Evolutionary conservation across 306 rosid genomes (phyloP).

Genomic region (Nissolia schottii): DNA sequence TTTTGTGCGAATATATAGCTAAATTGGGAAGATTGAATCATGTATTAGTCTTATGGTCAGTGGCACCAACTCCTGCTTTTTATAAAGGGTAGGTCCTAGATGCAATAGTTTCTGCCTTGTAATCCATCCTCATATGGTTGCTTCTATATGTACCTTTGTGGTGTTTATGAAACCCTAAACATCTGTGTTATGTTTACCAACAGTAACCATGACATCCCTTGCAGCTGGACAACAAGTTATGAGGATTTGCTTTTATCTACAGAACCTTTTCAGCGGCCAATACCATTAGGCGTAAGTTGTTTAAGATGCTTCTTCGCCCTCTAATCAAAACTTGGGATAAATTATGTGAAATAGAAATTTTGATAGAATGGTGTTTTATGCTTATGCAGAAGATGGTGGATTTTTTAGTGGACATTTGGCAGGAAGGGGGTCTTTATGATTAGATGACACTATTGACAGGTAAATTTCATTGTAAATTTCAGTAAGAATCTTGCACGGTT

Average conservation of each 20-base stretch:
- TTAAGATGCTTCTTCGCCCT: background rate
- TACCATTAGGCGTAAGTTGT: slow-evolving; percentile 37
- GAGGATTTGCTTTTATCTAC: slow-evolving; percentile 25
- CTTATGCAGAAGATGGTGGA: slow-evolving; percentile 71
- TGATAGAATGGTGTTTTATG: slow-evolving; percentile 24
- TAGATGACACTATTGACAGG: slow-evolving; percentile 40
- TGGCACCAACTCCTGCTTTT: background rate
- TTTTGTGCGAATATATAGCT: background rate
- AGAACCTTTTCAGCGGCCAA: slow-evolving; percentile 28
- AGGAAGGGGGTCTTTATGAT: slow-evolving; percentile 61
- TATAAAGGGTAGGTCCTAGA: background rate
- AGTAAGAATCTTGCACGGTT: slow-evolving; percentile 28
- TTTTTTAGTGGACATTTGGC: slow-evolving; percentile 64
- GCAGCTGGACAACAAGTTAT: slow-evolving; percentile 29
- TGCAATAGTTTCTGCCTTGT: slow-evolving; percentile 4
- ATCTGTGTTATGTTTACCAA: background rate
- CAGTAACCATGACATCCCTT: slow-evolving; percentile 12
- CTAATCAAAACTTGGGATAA: slow-evolving; percentile 13
- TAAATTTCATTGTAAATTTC: slow-evolving; percentile 14
- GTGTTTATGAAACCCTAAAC: background rate
- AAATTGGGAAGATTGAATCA: background rate
- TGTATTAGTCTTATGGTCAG: background rate
- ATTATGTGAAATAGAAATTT: background rate
- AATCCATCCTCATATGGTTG: background rate
- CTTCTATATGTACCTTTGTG: background rate